phyloP scores from a whole-genome alignment of 345 rosid species.

The Bruguiera gymnorhiza region DNA sequence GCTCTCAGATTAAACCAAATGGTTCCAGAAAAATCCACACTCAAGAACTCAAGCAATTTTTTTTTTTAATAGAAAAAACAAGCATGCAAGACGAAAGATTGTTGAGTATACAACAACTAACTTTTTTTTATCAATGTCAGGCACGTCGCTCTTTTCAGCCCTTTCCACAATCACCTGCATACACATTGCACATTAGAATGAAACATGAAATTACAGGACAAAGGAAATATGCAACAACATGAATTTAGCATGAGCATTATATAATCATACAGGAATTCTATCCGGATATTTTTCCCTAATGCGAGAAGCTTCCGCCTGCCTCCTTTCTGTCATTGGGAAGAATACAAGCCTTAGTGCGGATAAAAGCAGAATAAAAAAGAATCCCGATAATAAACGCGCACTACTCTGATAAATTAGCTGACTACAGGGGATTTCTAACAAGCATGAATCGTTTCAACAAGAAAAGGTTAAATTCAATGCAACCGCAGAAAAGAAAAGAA shows the following conservation, averaged over 20 bases:
- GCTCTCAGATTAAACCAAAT: too few relatives aligned
- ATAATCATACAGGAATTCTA: slow-evolving; percentile 75
- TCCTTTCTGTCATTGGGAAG: slow-evolving; percentile 59
- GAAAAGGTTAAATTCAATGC: not conserved
- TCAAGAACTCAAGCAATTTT: not conserved
- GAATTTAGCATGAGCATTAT: not conserved
- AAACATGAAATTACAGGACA: not conserved
- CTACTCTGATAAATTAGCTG: not conserved
- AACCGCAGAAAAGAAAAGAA: not conserved
- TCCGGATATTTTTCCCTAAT: slow-evolving; percentile 95
- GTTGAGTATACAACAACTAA: slow-evolving; percentile 21
- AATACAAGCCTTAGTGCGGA: not conserved
- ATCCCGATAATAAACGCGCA: not conserved
- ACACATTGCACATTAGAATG: not conserved
- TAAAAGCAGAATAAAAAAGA: not conserved
- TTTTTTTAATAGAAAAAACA: not conserved
- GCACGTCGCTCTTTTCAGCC: slow-evolving; percentile 92
- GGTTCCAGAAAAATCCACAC: not conserved
- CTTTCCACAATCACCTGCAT: slow-evolving; percentile 88
- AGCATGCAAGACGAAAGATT: not conserved
- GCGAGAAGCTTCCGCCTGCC: slow-evolving; percentile 92
- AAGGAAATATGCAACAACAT: not conserved
- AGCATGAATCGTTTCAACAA: not conserved
- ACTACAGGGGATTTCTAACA: not conserved
- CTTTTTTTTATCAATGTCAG: slow-evolving; percentile 97